Evolutionary conservation across 345 rosid species (phyloP), one percentile per base, ranked within the genome.

Genomic region (Linum tenue): DNA sequence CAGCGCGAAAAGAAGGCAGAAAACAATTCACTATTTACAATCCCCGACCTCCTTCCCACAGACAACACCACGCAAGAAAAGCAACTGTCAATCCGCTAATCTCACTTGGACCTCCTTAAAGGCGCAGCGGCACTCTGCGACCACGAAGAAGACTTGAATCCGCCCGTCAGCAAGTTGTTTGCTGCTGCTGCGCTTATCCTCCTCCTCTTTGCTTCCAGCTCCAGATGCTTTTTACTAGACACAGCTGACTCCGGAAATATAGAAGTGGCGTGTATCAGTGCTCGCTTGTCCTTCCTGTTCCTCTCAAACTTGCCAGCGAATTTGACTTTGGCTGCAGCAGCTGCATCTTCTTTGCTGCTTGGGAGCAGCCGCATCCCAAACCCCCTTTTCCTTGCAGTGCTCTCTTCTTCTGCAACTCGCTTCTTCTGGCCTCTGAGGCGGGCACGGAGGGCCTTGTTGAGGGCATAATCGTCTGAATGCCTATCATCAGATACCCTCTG

Each of bases 381-480:
- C 22, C 99, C 99, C 73, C 78, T 64, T 77, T 80, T 91, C 75
- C 80, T 87, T 37, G 91, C 80, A 62, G 78, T 75, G 61, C 79
- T 67, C 75, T 95, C 98, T 75, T 91, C 99, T 74, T 95, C 94
- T 17, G 79, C 80, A 58, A 95, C 84, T 72, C 98, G 84, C 74
- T 89, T 95, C 81, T 87, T 84, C 63, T 91, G 94, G 64, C 74
- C 78, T 70, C 99, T 86, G 65, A 95, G 86, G 70, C 74, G 83
- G 63, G 91, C 85, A 37, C 99, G 87, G 5, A 91, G 83, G 55
- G 85, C 83, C 75, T 72, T 95, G 89, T 91, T 91, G 44, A 87
- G 75, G 56, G 91, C 78, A 75, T 87, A 95, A 73, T 95, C 90
- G 65, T 95, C 96, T 55, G 89, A 84, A 73, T 87, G 95, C 75